Conservation (phyloP, 1,139 yeast genomes). For the Saccharomyces pastorianus region DNA sequence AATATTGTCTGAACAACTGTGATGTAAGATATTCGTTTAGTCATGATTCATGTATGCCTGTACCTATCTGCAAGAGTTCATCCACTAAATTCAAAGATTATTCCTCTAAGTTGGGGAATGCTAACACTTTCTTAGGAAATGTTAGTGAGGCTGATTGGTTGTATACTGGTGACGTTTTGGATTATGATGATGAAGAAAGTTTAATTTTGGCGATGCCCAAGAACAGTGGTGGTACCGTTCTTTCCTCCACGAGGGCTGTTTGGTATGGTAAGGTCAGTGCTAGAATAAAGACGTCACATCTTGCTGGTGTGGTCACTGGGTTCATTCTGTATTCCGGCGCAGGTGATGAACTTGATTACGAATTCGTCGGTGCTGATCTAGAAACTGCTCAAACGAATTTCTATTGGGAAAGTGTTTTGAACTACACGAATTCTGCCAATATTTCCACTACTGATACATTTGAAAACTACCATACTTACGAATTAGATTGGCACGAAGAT, state of each 20-base stretch:
- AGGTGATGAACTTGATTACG: conserved; percentile 85
- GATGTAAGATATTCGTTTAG: conserved; percentile 46
- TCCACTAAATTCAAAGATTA: conserved; percentile 36
- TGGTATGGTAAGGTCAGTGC: conserved; percentile 84
- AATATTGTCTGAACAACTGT: conserved; percentile 71
- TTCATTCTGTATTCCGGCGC: conserved; percentile 76
- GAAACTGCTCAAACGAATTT: conserved; percentile 64
- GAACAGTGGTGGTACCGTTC: conserved; percentile 67
- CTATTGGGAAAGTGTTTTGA: conserved; percentile 65
- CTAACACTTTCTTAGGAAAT: conserved; percentile 57
- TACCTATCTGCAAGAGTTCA: conserved; percentile 41
- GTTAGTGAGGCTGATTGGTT: conserved; percentile 61
- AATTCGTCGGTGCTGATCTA: conserved; percentile 70
- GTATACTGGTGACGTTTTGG: conserved; percentile 58
- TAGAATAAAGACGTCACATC: conserved; percentile 63
- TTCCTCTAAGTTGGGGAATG: conserved; percentile 26
- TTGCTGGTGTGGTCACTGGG: conserved; percentile 79
- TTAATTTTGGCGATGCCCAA: conserved; percentile 71
- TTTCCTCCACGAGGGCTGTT: conserved; percentile 68
- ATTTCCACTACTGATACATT: conserved; percentile 46
- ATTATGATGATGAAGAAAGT: conserved; percentile 44
- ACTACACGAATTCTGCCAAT: conserved; percentile 54
- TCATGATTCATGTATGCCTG: conserved; percentile 53
- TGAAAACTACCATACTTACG: conserved; percentile 66
- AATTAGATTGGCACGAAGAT: conserved; percentile 78